Percentiles rank a stretch among this genome's conserved stretches.
Evolutionary conservation across 2,329 filamentous ascomycete genomes (phyloP).

Genomic region (Sphaerulina vaccinii): DNA sequence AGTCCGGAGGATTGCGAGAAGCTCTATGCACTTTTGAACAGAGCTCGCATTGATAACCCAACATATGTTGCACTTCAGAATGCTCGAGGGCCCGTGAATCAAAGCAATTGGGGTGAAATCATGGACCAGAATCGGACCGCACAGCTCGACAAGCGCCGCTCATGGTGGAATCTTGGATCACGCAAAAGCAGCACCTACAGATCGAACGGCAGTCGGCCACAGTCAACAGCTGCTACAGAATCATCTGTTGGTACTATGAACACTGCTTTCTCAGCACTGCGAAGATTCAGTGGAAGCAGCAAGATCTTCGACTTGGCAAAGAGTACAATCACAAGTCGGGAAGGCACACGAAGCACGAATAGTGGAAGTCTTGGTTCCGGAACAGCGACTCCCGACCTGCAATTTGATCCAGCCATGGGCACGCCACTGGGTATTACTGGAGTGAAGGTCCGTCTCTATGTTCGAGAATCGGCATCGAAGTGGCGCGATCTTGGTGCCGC

Average conservation of each 20-base stretch:
- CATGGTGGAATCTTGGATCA: conserved; percentile 56
- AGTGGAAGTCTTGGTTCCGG: conserved; percentile 62
- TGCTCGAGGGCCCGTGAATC: conserved; percentile 60
- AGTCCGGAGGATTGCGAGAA: conserved; percentile 74
- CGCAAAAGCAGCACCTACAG: conserved; percentile 56
- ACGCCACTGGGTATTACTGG: conserved; percentile 68
- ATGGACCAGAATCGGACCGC: conserved; percentile 42
- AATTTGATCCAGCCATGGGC: conserved; percentile 35
- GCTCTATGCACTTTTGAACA: conserved; percentile 83
- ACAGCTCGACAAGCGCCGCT: conserved; percentile 34
- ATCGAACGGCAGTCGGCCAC: conserved; percentile 54
- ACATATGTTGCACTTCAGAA: conserved; percentile 79
- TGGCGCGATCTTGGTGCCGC: conserved; percentile 93
- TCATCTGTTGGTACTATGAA: conserved; percentile 74
- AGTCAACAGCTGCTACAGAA: conserved; percentile 63
- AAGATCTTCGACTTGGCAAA: conserved; percentile 79
- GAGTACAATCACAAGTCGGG: conserved; percentile 66
- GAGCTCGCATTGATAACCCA: conserved; percentile 85
- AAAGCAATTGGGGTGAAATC: conserved; percentile 49
- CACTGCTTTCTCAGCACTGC: conserved; percentile 74
- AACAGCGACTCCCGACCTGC: conserved; percentile 38
- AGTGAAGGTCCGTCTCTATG: conserved; percentile 81
- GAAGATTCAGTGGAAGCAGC: conserved; percentile 67
- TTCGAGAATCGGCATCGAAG: conserved; percentile 70
- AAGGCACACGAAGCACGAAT: conserved; percentile 50